These are phyloP conservation scores for Boeremia lycopersici DNA, from an alignment of 2,329 filamentous ascomycete species.

Conservation along the genomic window DNA sequence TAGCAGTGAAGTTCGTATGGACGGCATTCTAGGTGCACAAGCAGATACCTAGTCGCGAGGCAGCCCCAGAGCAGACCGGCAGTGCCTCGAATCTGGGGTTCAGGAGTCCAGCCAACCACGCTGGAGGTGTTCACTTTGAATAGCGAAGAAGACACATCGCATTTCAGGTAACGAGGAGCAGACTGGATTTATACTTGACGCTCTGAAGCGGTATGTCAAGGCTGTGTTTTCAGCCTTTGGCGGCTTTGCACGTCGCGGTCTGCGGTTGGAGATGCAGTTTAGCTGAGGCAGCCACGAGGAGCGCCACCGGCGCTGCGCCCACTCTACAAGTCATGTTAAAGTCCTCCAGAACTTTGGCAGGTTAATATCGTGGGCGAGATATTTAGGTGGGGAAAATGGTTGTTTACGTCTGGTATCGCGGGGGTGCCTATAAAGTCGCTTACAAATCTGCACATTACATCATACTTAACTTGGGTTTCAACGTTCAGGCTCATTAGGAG, in stretches of 20 bases:
- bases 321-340: background rate
- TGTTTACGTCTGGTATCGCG: background rate
- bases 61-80: constrained; percentile 43
- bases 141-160: background rate
- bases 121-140: background rate
- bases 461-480: too few relatives aligned
- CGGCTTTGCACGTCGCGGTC: background rate
- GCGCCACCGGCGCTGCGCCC: background rate
- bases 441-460: background rate
- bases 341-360: too few relatives aligned
- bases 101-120: constrained; percentile 19
- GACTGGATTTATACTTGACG: background rate
- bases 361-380: too few relatives aligned
- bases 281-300: background rate
- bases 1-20: constrained; percentile 37
- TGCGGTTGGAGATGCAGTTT: background rate
- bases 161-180: background rate
- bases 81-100: constrained; percentile 35
- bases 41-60: constrained; percentile 38
- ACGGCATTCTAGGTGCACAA: constrained; percentile 42
- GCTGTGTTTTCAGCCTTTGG: background rate
- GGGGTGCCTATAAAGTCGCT: background rate
- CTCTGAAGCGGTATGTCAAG: background rate
- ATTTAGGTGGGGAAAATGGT: too few relatives aligned
- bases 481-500: too few relatives aligned